Evolutionary conservation across 2,329 filamentous ascomycete species (phyloP).

Genomic region (Fusarium armeniacum): DNA sequence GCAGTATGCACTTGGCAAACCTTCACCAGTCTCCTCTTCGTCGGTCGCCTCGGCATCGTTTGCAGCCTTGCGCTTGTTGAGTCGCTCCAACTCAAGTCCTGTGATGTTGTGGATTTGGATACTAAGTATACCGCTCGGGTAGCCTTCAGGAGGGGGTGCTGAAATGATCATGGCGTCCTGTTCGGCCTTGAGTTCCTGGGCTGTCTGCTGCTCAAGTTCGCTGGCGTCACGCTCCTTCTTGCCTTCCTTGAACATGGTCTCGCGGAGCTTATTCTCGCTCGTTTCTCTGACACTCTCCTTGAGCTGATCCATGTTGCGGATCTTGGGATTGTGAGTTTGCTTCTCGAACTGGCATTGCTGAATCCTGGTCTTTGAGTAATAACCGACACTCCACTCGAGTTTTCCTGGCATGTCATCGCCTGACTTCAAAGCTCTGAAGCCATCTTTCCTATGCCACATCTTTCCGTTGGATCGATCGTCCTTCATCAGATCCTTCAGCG

Average conservation of each 20-base stretch:
- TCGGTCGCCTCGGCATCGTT: conserved; percentile 63
- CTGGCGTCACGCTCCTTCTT: conserved; percentile 66
- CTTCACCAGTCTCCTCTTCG: conserved; percentile 73
- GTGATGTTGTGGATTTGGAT: conserved; percentile 81
- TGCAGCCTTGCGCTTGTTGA: conserved; percentile 68
- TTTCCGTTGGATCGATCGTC: conserved; percentile 69
- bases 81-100: conserved; percentile 72
- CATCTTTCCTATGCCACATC: conserved; percentile 74
- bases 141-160: conserved; percentile 72
- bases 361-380: conserved; percentile 76
- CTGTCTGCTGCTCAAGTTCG: conserved; percentile 77
- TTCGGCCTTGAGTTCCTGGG: conserved; percentile 73
- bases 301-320: conserved; percentile 71
- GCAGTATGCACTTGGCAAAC: conserved; percentile 78
- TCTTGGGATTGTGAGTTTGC: conserved; percentile 71
- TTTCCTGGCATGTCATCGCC: conserved; percentile 78
- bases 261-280: conserved; percentile 74
- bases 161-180: conserved; percentile 77
- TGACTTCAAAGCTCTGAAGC: conserved; percentile 74
- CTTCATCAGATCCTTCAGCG: conserved; percentile 75
- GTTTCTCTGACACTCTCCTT: conserved; percentile 67
- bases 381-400: conserved; percentile 78
- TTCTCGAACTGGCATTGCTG: conserved; percentile 71
- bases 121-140: conserved; percentile 75
- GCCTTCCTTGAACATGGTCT: conserved; percentile 64